A percentile compares a stretch with the other conserved stretches of the same genome.
phyloP scores from a whole-genome alignment of 2,329 filamentous ascomycete species.

The Lecanicillium sp. region DNA sequence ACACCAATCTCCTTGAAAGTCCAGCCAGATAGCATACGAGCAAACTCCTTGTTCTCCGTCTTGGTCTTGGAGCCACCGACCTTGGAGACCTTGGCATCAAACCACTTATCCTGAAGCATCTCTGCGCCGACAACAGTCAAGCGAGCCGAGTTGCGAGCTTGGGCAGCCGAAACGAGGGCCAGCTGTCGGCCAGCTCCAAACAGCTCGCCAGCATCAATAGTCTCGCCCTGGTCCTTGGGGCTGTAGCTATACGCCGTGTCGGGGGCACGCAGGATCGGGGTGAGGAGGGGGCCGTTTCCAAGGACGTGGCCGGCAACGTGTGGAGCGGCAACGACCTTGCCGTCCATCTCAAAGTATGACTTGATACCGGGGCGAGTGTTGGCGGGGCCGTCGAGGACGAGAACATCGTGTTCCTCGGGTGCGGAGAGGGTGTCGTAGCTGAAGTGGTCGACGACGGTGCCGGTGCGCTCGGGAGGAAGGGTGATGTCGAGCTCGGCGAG shows the following conservation, averaged over 20 bases:
- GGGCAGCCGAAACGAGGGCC: conserved; percentile 73
- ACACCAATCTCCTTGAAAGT: conserved; percentile 92
- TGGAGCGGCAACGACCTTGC: conserved; percentile 67
- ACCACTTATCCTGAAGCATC: conserved; percentile 82
- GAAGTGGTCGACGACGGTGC: conserved; percentile 91
- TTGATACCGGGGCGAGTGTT: conserved; percentile 60
- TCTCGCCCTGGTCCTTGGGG: conserved; percentile 71
- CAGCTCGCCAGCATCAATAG: conserved; percentile 61
- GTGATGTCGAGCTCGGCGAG: conserved; percentile 84
- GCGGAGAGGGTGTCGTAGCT: conserved; percentile 75
- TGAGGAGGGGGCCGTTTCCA: conserved; percentile 67
- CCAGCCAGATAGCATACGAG: conserved; percentile 82
- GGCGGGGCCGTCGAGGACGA: conserved; percentile 65
- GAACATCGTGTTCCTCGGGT: conserved; percentile 76
- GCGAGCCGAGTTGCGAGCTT: conserved; percentile 88
- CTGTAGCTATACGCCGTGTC: conserved; percentile 89
- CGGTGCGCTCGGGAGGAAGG: conserved; percentile 77
- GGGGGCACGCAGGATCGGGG: conserved; percentile 75
- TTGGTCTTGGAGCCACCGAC: conserved; percentile 42
- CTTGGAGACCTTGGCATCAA: conserved; percentile 69
- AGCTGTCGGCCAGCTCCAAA: conserved; percentile 82
- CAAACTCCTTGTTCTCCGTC: conserved; percentile 78
- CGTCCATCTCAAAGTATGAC: conserved; percentile 59
- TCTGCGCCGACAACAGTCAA: conserved; percentile 80
- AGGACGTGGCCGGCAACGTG: conserved; percentile 73